Conservation (phyloP, 1,284 basidiomycete genomes). For the Trichosporon sp. region DNA sequence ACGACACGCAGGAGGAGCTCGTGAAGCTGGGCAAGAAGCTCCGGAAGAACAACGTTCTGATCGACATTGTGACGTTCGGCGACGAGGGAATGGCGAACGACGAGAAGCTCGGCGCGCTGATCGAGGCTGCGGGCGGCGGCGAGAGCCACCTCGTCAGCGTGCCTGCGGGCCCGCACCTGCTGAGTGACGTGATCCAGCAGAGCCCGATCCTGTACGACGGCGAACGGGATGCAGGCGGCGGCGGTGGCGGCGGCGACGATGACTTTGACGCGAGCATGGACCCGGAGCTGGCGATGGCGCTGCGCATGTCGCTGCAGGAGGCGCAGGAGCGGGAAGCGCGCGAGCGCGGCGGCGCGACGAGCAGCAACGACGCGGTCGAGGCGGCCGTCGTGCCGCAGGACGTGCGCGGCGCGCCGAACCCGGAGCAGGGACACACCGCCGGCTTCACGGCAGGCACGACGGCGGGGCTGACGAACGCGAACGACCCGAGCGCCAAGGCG, state of each 20-base stretch:
- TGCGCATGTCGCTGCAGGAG: constrained; percentile 97
- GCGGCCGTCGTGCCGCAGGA: constrained; percentile 8
- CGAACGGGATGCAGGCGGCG: constrained; percentile 44
- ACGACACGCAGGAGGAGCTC: constrained; percentile 67
- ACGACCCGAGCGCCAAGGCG: constrained; percentile 24
- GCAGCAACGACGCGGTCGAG: constrained; percentile 23
- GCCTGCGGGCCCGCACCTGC: constrained; percentile 68
- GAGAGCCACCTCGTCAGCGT: constrained; percentile 70
- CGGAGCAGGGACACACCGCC: constrained; percentile 17
- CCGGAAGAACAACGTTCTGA: constrained; percentile 98
- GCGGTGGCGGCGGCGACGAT: constrained; percentile 62
- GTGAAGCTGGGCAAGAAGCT: constrained; percentile 89
- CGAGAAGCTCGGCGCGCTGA: constrained; percentile 45
- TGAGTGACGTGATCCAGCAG: constrained; percentile 76
- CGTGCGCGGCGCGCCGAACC: constrained; percentile 9
- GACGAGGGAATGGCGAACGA: constrained; percentile 50
- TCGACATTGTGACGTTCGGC: constrained; percentile 79
- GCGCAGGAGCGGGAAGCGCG: constrained; percentile 61
- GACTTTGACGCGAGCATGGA: constrained; percentile 85
- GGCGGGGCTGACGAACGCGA: constrained; percentile 28
- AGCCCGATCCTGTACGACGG: constrained; percentile 75
- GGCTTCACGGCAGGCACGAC: constrained; percentile 23
- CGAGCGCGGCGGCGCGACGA: constrained; percentile 9
- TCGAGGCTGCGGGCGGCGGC: constrained; percentile 48
- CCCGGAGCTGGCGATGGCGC: constrained; percentile 95